Evolutionary conservation across 2,329 filamentous ascomycete genomes (phyloP), one percentile per base, ranked within the genome.

Genomic region (Colletotrichum trifolii): DNA sequence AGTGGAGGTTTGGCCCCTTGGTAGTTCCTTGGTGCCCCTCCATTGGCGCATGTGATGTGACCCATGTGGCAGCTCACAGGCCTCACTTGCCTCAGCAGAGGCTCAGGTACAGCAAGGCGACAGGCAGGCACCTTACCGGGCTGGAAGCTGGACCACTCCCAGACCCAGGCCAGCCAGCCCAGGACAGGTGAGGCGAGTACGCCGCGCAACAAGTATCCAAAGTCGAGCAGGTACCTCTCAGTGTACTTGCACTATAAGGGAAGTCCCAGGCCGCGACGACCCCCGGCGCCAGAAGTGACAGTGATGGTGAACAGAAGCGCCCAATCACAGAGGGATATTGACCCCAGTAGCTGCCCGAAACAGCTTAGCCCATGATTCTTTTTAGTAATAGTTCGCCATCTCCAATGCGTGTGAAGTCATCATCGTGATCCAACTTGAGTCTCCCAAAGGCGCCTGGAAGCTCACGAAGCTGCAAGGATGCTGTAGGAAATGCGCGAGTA

Each of bases 341-440:
- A 15, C 48, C 35, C 39, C 52, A 42, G 13, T 49, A 60, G 9
- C 55, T 62, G 13, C 67, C 39, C 52, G 43, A 65, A 64, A 36
- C 10, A 39, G 67, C 17, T 61, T 68, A 67, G 54, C 10, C 25
- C 10, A 8, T 7, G 43, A 56, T 46, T 52, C 34, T 43, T 60
- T 65, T 68, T 68, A 45, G 64, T 68, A 67, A 67, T 68, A 68
- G 56, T 40, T 54, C 39, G 39, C 36, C 60, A 59, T 47, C 35
- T 38, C 45, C 60, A 53, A 56, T 68, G 60, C 52, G 59, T 54
- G 64, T 67, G 67, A 68, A 65, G 67, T 67, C 67, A 65, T 68
- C 60, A 67, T 68, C 67, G 60, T 67, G 67, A 68, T 68, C 66
- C 43, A 54, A 54, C 38, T 45, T 39, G 46, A 46, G 50, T 49